These are phyloP conservation scores for Microstegium vimineum DNA, from an alignment of 176 grass and related monocot genomes.

Conservation along the genomic window DNA sequence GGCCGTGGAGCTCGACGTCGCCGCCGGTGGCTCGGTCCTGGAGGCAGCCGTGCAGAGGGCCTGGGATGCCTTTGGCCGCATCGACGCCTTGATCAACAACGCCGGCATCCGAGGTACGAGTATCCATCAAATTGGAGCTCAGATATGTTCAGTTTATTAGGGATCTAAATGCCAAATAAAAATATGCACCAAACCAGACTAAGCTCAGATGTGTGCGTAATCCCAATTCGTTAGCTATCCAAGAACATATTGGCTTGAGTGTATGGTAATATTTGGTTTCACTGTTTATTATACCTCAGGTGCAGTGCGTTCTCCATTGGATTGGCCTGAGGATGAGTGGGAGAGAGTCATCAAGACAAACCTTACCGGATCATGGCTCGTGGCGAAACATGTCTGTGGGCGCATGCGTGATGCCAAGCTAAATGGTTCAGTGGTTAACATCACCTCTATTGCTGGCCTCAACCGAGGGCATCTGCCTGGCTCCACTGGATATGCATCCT, in stretches of 20 bases:
- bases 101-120: slow-evolving; percentile 67
- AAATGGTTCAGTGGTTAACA: slow-evolving; percentile 73
- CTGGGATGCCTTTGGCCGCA: slow-evolving; percentile 74
- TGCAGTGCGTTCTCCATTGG: slow-evolving; percentile 57
- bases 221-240: neutral
- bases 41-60: slow-evolving; percentile 48
- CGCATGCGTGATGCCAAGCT: slow-evolving; percentile 62
- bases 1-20: slow-evolving; percentile 38
- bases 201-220: neutral
- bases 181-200: neutral
- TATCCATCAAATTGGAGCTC: neutral
- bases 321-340: slow-evolving; percentile 81
- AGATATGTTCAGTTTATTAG: neutral
- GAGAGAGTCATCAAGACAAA: slow-evolving; percentile 71
- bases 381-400: slow-evolving; percentile 75
- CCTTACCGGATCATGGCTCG: slow-evolving; percentile 75
- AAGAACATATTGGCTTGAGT: neutral
- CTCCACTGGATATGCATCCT: slow-evolving; percentile 54
- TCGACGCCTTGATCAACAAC: slow-evolving; percentile 83
- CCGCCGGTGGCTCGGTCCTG: slow-evolving; percentile 33
- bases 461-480: slow-evolving; percentile 62
- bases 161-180: neutral
- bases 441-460: slow-evolving; percentile 66
- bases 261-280: neutral
- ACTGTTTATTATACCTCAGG: slow-evolving; percentile 30